Conservation (phyloP, 768 basidiomycete species). For the Ephemerocybe angulata region DNA sequence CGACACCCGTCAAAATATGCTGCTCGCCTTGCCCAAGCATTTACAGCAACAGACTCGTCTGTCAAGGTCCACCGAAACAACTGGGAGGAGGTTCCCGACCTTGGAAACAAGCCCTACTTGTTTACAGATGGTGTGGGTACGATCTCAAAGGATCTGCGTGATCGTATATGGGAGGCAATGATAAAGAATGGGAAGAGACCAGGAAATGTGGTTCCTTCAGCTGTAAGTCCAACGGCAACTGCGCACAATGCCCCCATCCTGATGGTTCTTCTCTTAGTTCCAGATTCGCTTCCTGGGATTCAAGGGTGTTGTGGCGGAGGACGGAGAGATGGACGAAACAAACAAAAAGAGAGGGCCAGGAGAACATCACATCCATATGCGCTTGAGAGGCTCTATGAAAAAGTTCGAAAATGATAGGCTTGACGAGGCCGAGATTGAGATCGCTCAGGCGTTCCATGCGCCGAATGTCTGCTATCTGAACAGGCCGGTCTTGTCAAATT, state of each 20-base stretch:
- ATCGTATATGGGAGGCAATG: constrained; percentile 56
- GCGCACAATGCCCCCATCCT: neutral
- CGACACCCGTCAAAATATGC: constrained; percentile 74
- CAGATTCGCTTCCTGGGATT: constrained; percentile 82
- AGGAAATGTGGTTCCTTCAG: constrained; percentile 45
- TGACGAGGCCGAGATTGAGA: constrained; percentile 62
- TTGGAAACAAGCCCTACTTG: too few relatives aligned
- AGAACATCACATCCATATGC: constrained; percentile 54
- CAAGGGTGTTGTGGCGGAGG: constrained; percentile 78
- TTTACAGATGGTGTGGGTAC: constrained; percentile 81
- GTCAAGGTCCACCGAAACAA: constrained; percentile 46
- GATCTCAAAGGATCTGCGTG: constrained; percentile 56
- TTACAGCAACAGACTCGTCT: constrained; percentile 77
- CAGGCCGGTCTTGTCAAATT: constrained; percentile 42
- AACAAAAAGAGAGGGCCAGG: constrained; percentile 13
- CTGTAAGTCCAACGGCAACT: constrained; percentile 40
- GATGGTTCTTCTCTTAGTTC: constrained; percentile 37
- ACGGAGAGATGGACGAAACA: constrained; percentile 44
- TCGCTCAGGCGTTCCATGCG: constrained; percentile 57
- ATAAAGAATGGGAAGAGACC: constrained; percentile 36
- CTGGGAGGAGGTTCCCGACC: too few relatives aligned
- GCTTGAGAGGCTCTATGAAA: constrained; percentile 67
- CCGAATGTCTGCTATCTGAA: constrained; percentile 71
- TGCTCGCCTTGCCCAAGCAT: constrained; percentile 79
- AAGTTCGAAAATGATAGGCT: constrained; percentile 61